phyloP scores from a whole-genome alignment of 192 early-diverging fungal genomes.

The Linnemannia exigua region DNA sequence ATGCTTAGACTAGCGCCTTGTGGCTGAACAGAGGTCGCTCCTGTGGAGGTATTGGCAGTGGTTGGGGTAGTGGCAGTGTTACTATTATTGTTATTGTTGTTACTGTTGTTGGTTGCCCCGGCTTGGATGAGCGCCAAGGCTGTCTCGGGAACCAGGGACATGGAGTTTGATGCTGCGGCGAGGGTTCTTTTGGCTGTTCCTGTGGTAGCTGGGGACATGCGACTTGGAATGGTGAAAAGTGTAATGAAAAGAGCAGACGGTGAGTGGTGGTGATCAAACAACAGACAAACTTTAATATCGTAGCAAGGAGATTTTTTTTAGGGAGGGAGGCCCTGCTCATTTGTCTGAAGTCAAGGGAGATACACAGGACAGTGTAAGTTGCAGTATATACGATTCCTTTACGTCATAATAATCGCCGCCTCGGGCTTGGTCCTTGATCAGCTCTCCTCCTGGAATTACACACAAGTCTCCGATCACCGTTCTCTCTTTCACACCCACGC shows the following conservation, averaged over 20 bases:
- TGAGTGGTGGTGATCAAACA: conserved; percentile 7
- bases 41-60: background rate
- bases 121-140: conserved; percentile 19
- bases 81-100: background rate
- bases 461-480: background rate
- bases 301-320: background rate
- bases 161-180: background rate
- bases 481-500: background rate
- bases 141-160: conserved; percentile 20
- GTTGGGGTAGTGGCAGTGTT: background rate
- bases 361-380: background rate
- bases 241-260: background rate
- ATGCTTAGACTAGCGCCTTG: conserved; percentile 11
- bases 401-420: too few relatives aligned
- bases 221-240: background rate
- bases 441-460: background rate
- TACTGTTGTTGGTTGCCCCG: background rate
- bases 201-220: background rate
- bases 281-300: background rate
- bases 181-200: background rate
- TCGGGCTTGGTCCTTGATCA: too few relatives aligned
- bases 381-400: background rate
- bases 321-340: background rate
- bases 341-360: background rate
- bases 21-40: background rate